phyloP scores from a whole-genome alignment of 2,329 filamentous ascomycete species.

The Aureobasidium pullulans region DNA sequence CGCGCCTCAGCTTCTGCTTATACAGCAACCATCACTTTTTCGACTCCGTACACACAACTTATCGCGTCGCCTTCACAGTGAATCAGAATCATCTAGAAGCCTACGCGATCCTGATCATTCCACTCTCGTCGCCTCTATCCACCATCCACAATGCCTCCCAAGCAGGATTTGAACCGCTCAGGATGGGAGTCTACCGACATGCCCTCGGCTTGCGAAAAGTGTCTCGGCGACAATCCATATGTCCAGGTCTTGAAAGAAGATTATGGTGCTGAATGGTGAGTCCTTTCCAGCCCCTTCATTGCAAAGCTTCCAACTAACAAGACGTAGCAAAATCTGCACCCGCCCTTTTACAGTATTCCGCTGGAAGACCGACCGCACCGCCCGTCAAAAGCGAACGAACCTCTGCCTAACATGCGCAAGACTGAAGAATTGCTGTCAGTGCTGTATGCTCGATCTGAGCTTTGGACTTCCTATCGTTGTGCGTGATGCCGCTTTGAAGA shows the following conservation, averaged over 20 bases:
- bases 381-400: constrained; percentile 86
- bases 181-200: constrained; percentile 95
- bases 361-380: constrained; percentile 88
- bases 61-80: background rate
- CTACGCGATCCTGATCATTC: background rate
- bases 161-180: constrained; percentile 88
- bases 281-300: background rate
- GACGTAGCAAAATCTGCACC: constrained; percentile 60
- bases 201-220: constrained; percentile 83
- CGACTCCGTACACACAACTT: background rate
- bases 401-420: constrained; percentile 96
- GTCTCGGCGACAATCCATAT: constrained; percentile 91
- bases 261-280: constrained; percentile 57
- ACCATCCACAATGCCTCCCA: constrained; percentile 60
- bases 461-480: constrained; percentile 94
- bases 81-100: background rate
- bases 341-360: constrained; percentile 92
- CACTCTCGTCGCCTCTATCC: background rate
- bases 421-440: constrained; percentile 97
- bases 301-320: background rate
- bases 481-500: constrained; percentile 91
- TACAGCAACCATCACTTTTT: background rate
- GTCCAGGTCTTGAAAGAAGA: constrained; percentile 99
- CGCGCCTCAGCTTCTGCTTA: constrained; percentile 5
- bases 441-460: constrained; percentile 94